These are phyloP conservation scores for Thalassiosira sp. DNA, from an alignment of 352 stramenopile species.

Conservation along the genomic window DNA sequence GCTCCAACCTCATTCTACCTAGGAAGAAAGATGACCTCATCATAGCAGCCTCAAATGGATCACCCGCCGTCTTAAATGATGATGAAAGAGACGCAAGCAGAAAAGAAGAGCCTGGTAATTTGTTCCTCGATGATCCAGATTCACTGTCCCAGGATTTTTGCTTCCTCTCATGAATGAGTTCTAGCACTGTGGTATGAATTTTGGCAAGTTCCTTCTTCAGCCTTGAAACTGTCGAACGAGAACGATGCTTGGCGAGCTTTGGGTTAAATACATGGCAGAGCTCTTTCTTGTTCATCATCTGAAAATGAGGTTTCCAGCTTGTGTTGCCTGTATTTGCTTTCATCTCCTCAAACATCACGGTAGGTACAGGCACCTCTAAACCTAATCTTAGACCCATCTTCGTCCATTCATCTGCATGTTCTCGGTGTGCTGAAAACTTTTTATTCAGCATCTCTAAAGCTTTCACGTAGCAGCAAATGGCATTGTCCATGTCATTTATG, in stretches of 20 bases:
- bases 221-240: constrained; percentile 27
- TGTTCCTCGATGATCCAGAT: constrained; percentile 9
- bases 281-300: constrained; percentile 58
- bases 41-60: constrained; percentile 45
- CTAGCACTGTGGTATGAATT: constrained; percentile 52
- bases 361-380: constrained; percentile 42
- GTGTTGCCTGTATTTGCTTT: constrained; percentile 24
- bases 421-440: constrained; percentile 23
- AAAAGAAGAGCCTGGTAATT: constrained; percentile 30
- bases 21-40: constrained; percentile 54
- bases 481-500: constrained; percentile 51
- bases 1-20: constrained; percentile 39
- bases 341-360: constrained; percentile 50
- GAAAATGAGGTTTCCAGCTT: constrained; percentile 44
- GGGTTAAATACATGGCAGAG: constrained; percentile 50
- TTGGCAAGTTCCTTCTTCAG: constrained; percentile 49
- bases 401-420: constrained; percentile 33
- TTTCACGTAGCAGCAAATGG: constrained; percentile 56
- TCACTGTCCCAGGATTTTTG: constrained; percentile 30
- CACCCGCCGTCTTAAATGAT: constrained; percentile 30
- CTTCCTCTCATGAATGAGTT: constrained; percentile 48
- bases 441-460: constrained; percentile 50
- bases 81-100: constrained; percentile 43
- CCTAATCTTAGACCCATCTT: constrained; percentile 42
- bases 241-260: constrained; percentile 15